Base-by-base conservation (phyloP, 805 yeast genomes). In the Citeromyces matritensis region DNA sequence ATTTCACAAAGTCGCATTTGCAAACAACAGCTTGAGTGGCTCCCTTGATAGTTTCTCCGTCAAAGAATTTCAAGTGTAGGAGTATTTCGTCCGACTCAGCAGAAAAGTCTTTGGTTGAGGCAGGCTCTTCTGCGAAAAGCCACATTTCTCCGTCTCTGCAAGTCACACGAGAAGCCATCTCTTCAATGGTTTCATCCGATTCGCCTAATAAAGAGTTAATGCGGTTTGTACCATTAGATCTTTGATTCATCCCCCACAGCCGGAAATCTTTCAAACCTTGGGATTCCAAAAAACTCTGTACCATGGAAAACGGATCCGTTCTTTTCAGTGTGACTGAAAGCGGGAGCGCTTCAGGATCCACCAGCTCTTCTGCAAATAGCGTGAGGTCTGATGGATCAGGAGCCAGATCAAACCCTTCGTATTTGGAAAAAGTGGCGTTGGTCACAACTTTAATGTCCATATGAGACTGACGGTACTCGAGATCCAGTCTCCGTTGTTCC, bases 391-490 rank as follows among this genome's bases (percentile, higher is more conserved):
- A 46, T 9, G 68, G 65, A 58, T 81, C 81, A 4, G 83, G 75
- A 9, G 76, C 82, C 10, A 79, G 46, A 48, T 85, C 95, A 45
- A 81, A 75, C 0, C 93, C 94, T 43, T 70, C 63, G 44, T 69
- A 76, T 33, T 67, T 56, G 34, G 57, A 53, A 42, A 82, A 77
- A 27, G 72, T 66, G 2, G 58, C 47, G 26, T 58, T 47, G 0
- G 80, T 64, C 35, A 69, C 70, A 21, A 83, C 52, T 32, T 69
- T 65, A 32, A 82, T 63, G 32, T 63, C 65, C 15, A 73, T 46
- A 43, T 73, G 82, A 55, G 70, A 73, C 45, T 88, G 96, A 38
- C 76, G 83, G 27, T 64, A 57, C 38, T 79, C 82, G 38, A 65
- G 68, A 35, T 56, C 63, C 25, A 15, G 8, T 24, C 69, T 61